Evolutionary conservation across 2,329 filamentous ascomycete genomes (phyloP).

Genomic region (Ophidiomyces ophidiicola): DNA sequence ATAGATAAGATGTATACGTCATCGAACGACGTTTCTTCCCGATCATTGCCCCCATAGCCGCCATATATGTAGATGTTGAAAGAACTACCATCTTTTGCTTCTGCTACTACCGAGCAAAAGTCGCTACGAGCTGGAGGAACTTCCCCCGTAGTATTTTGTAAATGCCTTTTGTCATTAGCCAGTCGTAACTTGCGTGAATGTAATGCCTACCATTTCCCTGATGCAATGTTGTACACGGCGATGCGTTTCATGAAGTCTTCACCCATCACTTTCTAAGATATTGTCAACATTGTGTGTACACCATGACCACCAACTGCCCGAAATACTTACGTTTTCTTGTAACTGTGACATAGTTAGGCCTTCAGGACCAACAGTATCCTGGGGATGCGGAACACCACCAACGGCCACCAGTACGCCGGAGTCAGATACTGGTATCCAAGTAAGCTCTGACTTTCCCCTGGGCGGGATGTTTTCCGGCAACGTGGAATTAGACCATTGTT

Average conservation of each 20-base stretch:
- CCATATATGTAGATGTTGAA: conserved; percentile 28
- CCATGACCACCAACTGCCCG: neutral
- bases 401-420: conserved; percentile 29
- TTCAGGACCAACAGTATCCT: conserved; percentile 12
- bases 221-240: conserved; percentile 28
- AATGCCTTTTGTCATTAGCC: conserved; percentile 24
- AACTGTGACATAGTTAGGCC: conserved; percentile 10
- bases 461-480: conserved; percentile 41
- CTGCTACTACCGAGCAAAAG: conserved; percentile 33
- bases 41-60: conserved; percentile 21
- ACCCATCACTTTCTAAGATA: conserved; percentile 18
- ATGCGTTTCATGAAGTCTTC: conserved; percentile 29
- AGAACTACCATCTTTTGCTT: conserved; percentile 28
- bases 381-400: conserved; percentile 26
- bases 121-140: conserved; percentile 26
- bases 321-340: conserved; percentile 16
- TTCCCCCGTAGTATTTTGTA: conserved; percentile 32
- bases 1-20: conserved; percentile 27
- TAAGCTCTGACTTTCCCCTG: conserved; percentile 52
- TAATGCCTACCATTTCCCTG: conserved; percentile 21
- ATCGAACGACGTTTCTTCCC: conserved; percentile 19
- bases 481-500: conserved; percentile 47
- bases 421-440: conserved; percentile 43
- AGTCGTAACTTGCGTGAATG: neutral
- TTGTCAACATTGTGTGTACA: neutral